Evolutionary conservation across 2,329 filamentous ascomycete species (phyloP).

Genomic region (Fusarium neocosmosporiellum): DNA sequence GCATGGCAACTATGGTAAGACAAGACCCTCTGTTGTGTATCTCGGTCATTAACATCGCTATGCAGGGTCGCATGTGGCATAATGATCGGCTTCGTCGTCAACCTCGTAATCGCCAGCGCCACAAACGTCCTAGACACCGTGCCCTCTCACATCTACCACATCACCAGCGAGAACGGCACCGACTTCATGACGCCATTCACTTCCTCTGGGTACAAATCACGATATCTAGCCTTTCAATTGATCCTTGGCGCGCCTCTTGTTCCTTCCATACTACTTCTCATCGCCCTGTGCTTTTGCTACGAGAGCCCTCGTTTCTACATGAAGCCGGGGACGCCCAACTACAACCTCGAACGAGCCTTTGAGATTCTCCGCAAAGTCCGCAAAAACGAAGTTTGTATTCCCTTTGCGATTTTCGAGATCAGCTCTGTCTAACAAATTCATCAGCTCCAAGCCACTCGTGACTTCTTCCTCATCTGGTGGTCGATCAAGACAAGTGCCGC

Average conservation of each 20-base stretch:
- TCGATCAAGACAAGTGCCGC: conserved; percentile 1
- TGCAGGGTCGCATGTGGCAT: conserved; percentile 41
- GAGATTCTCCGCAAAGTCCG: conserved; percentile 47
- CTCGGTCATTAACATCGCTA: not conserved
- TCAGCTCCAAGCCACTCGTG: conserved; percentile 52
- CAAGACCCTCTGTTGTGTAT: conserved; percentile 31
- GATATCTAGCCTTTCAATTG: conserved; percentile 37
- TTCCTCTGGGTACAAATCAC: not conserved
- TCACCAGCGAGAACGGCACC: not conserved
- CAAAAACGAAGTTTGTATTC: conserved; percentile 37
- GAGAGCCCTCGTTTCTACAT: conserved; percentile 56
- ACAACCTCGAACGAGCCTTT: conserved; percentile 49
- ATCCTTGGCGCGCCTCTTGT: conserved; percentile 52
- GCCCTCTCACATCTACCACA: not conserved
- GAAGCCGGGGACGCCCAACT: conserved; percentile 47
- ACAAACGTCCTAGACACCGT: conserved; percentile 5
- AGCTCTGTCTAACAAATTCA: not conserved
- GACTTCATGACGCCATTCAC: not conserved
- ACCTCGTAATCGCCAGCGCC: conserved; percentile 27
- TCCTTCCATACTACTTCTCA: conserved; percentile 48
- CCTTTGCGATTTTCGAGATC: fast-evolving
- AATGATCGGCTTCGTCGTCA: conserved; percentile 39
- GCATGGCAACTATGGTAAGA: conserved; percentile 59
- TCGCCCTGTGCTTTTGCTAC: conserved; percentile 51
- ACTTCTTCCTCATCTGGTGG: conserved; percentile 50